Base-by-base conservation (phyloP, 805 yeast genomes). In the Pichia cabralensis region DNA sequence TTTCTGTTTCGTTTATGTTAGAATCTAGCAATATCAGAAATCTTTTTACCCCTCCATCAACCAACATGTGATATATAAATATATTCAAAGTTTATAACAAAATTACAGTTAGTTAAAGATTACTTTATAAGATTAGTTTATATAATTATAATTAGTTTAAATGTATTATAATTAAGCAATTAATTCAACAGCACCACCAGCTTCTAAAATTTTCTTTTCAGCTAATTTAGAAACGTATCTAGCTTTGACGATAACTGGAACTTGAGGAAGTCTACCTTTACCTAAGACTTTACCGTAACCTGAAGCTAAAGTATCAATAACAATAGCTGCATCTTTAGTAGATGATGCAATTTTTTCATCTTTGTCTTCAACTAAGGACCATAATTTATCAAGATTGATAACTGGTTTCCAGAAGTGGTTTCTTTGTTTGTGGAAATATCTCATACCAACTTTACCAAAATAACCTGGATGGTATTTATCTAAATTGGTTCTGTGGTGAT, bases 361-460 rank as follows among this genome's bases (percentile, higher is more conserved):
- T 70, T 92, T 86, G 77, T 83, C 76, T 61, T 82, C 94, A 61
- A 92, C 80, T 63, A 92, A 79, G 58, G 96, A 74, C 98, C 98
- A 92, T 67, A 92, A 81, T 71, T 84, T 85, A 78, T 92, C 97
- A 66, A 92, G 74, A 89, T 92, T 92, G 69, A 92, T 73, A 59
- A 81, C 83, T 70, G 98, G 98, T 70, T 73, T 80, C 98, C 98
- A 92, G 86, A 77, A 80, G 64, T 83, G 96, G 74, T 70, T 73
- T 62, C 71, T 73, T 74, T 84, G 94, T 69, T 81, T 78, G 85
- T 85, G 96, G 95, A 80, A 89, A 80, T 82, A 80, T 82, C 98
- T 85, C 96, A 89, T 89, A 88, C 99, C 99, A 67, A 92, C 97
- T 77, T 92, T 94, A 83, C 99, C 99, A 75, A 92, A 92, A 89